Conservation (phyloP, 768 basidiomycete species). For the Suillus spraguei region DNA sequence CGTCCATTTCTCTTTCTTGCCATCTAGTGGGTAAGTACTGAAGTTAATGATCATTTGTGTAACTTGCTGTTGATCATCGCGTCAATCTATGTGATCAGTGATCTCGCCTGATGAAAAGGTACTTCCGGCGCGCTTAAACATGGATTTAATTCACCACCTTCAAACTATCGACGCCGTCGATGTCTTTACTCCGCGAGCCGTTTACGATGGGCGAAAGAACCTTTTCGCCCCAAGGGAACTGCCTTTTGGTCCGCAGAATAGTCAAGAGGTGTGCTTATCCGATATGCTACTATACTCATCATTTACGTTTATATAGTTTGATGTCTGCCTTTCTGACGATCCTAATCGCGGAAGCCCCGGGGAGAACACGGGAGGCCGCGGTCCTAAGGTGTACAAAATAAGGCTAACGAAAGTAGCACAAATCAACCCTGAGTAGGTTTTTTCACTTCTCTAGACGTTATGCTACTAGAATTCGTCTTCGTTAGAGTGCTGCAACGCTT, state of each 20-base stretch:
- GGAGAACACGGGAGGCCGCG: constrained; percentile 36
- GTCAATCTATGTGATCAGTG: constrained; percentile 38
- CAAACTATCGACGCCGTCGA: constrained; percentile 59
- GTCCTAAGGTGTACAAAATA: constrained; percentile 70
- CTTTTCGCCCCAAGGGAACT: constrained; percentile 63
- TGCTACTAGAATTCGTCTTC: constrained; percentile 12
- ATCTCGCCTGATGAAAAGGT: constrained; percentile 71
- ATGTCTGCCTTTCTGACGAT: constrained; percentile 52
- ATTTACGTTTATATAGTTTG: constrained; percentile 48
- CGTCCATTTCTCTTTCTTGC: constrained; percentile 1
- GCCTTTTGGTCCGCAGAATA: constrained; percentile 54
- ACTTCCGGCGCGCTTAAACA: constrained; percentile 65
- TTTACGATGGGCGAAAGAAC: constrained; percentile 83
- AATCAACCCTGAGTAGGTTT: constrained; percentile 55
- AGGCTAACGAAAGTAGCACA: constrained; percentile 58
- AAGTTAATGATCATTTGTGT: not conserved
- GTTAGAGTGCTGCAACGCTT: constrained; percentile 64
- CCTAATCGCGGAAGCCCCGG: constrained; percentile 34
- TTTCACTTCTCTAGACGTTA: constrained; percentile 21
- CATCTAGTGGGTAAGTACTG: constrained; percentile 24
- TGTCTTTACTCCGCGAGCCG: constrained; percentile 74
- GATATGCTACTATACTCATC: not conserved
- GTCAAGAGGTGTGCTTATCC: constrained; percentile 49
- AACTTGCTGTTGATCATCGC: constrained; percentile 16
- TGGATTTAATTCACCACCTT: constrained; percentile 67